Conservation (phyloP, 805 yeast genomes). For the Cyberlindnera maclurae region DNA sequence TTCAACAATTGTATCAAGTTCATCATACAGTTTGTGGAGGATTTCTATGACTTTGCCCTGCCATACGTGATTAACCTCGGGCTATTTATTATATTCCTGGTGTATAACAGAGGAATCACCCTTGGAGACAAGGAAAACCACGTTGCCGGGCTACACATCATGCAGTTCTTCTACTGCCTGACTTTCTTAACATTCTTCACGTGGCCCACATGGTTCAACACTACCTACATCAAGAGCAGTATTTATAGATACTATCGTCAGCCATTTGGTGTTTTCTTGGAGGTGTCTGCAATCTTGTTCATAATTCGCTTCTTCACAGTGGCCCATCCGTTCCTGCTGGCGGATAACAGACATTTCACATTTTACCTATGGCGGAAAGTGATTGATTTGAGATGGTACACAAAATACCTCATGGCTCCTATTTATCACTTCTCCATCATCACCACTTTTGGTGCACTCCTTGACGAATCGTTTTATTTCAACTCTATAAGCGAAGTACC, state of each 20-base stretch:
- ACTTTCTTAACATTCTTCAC: slow-evolving; percentile 59
- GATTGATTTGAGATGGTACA: slow-evolving; percentile 41
- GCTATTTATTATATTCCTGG: slow-evolving; percentile 50
- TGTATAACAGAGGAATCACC: slow-evolving; percentile 75
- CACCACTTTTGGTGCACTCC: slow-evolving; percentile 29
- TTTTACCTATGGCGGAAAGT: slow-evolving; percentile 76
- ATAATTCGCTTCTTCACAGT: slow-evolving; percentile 56
- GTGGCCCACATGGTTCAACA: slow-evolving; percentile 65
- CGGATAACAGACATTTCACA: slow-evolving; percentile 91
- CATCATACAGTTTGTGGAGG: slow-evolving; percentile 29
- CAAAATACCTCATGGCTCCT: slow-evolving; percentile 50
- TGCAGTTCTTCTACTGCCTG: slow-evolving; percentile 75
- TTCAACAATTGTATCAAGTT: slow-evolving; percentile 34
- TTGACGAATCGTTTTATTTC: slow-evolving; percentile 30
- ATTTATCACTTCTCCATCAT: slow-evolving; percentile 57
- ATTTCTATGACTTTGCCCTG: slow-evolving; percentile 26
- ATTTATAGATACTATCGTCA: slow-evolving; percentile 21
- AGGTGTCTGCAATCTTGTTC: slow-evolving; percentile 32
- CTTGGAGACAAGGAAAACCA: slow-evolving; percentile 92
- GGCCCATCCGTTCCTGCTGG: slow-evolving; percentile 83
- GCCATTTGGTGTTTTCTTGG: slow-evolving; percentile 25
- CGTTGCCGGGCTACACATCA: slow-evolving; percentile 58
- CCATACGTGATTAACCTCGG: slow-evolving; percentile 51
- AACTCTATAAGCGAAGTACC: slow-evolving; percentile 29
- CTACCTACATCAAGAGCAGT: slow-evolving; percentile 34